Conservation (phyloP, 2,329 filamentous ascomycete species). For the Tolypocladium tropicale region DNA sequence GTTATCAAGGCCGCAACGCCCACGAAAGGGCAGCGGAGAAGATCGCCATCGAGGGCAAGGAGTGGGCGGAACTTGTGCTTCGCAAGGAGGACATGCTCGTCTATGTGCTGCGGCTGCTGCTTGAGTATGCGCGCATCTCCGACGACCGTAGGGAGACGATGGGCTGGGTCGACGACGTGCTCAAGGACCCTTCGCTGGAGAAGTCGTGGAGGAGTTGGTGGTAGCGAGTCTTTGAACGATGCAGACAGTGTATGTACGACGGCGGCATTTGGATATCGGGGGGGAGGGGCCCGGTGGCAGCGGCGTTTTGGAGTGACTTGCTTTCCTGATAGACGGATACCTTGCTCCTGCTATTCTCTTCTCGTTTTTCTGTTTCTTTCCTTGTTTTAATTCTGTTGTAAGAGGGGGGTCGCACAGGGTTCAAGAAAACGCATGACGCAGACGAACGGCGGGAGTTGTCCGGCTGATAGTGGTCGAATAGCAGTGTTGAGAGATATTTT, state of each 20-base stretch:
- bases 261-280: slow-evolving; percentile 1
- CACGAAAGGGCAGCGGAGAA: slow-evolving; percentile 50
- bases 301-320: background rate
- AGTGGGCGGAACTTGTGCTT: slow-evolving; percentile 59
- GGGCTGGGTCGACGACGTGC: slow-evolving; percentile 45
- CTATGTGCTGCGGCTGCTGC: slow-evolving; percentile 53
- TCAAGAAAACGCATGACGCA: background rate
- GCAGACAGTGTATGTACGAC: background rate
- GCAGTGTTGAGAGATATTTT: too few species aligned
- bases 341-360: background rate
- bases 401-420: background rate
- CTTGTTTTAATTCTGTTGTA: background rate
- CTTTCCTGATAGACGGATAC: background rate
- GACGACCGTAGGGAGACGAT: slow-evolving; percentile 41
- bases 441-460: background rate
- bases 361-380: background rate
- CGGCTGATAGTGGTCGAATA: background rate
- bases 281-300: background rate
- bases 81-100: slow-evolving; percentile 65
- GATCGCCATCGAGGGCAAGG: slow-evolving; percentile 55
- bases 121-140: slow-evolving; percentile 50
- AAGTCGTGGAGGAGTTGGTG: slow-evolving; percentile 19
- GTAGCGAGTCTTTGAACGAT: background rate
- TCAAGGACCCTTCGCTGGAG: slow-evolving; percentile 21
- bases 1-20: slow-evolving; percentile 34